These are phyloP conservation scores for Fusarium liriodendri DNA, from an alignment of 2,329 filamentous ascomycete species.

Conservation along the genomic window DNA sequence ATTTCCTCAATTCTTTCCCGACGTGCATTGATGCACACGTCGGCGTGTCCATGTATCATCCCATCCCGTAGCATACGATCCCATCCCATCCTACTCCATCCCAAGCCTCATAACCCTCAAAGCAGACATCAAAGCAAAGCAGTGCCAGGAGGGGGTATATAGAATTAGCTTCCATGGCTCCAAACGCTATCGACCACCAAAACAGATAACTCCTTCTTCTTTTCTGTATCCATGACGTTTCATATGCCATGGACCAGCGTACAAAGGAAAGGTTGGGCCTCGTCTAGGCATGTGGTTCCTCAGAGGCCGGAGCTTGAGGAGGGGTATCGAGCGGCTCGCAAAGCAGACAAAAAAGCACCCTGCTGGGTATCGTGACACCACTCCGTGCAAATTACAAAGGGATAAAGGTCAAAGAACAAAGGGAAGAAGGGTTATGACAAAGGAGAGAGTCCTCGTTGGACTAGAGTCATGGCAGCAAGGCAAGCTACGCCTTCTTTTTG, in stretches of 20 bases:
- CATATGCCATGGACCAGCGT: slow-evolving; percentile 21
- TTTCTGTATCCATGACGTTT: slow-evolving; percentile 33
- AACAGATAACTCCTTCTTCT: slow-evolving; percentile 36
- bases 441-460: slow-evolving; percentile 34
- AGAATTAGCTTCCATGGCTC: slow-evolving; percentile 44
- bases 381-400: slow-evolving; percentile 35
- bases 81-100: background rate
- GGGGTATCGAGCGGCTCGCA: slow-evolving; percentile 42
- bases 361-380: slow-evolving; percentile 38
- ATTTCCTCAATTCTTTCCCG: slow-evolving; percentile 24
- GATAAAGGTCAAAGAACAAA: slow-evolving; percentile 26
- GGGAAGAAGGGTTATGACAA: slow-evolving; percentile 10
- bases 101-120: slow-evolving; percentile 24
- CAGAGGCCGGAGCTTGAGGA: slow-evolving; percentile 37
- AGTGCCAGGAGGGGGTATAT: slow-evolving; percentile 44
- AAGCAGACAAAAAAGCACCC: slow-evolving; percentile 35
- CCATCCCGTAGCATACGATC: background rate
- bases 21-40: slow-evolving; percentile 21
- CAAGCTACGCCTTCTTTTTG: slow-evolving; percentile 56
- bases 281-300: slow-evolving; percentile 40
- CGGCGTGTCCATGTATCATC: slow-evolving; percentile 18
- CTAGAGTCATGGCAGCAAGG: slow-evolving; percentile 41
- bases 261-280: slow-evolving; percentile 37
- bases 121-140: slow-evolving; percentile 30
- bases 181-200: slow-evolving; percentile 35